A percentile compares a stretch with the other conserved stretches of the same genome.
Evolutionary conservation across 164 flowering plant genomes (phyloP).

Genomic region (Pachysandra terminalis): DNA sequence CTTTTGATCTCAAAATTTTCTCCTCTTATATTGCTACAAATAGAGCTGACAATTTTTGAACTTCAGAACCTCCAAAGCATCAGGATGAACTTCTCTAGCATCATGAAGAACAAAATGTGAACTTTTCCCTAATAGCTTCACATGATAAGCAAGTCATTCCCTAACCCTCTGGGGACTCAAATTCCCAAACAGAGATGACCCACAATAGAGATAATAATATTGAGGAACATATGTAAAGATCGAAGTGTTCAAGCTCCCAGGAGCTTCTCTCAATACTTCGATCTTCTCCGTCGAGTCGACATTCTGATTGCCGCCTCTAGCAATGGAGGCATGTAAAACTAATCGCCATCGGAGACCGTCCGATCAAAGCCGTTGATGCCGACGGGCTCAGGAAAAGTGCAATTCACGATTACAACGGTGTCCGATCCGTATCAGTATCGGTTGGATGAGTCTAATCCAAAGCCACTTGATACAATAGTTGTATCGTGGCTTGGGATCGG

Average conservation of each 20-base stretch:
- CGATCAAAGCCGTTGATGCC: conserved; percentile 41
- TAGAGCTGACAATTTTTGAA: too few relatives aligned
- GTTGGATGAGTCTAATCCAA: too few relatives aligned
- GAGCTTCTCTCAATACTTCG: conserved; percentile 40
- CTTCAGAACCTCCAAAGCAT: conserved; percentile 67
- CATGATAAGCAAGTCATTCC: conserved; percentile 95
- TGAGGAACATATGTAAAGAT: conserved; percentile 29
- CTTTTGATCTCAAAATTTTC: too few relatives aligned
- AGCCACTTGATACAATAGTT: too few relatives aligned
- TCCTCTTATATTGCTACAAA: too few relatives aligned
- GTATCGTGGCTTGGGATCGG: too few relatives aligned
- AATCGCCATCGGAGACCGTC: conserved; percentile 60
- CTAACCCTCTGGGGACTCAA: conserved; percentile 82
- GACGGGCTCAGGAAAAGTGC: conserved; percentile 56
- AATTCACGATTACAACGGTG: conserved; percentile 83
- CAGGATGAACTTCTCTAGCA: conserved; percentile 83
- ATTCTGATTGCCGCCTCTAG: conserved; percentile 43
- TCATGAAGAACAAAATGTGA: conserved; percentile 90
- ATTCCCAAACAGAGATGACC: conserved; percentile 74
- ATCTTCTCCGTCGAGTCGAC: conserved; percentile 45
- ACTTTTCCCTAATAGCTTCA: conserved; percentile 55
- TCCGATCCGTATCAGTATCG: too few relatives aligned
- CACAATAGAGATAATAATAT: conserved; percentile 85
- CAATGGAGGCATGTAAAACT: conserved; percentile 48
- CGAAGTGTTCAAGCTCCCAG: conserved; percentile 33